phyloP scores from a whole-genome alignment of 129 eudicot genomes.

The Oenanthe sinensis region DNA sequence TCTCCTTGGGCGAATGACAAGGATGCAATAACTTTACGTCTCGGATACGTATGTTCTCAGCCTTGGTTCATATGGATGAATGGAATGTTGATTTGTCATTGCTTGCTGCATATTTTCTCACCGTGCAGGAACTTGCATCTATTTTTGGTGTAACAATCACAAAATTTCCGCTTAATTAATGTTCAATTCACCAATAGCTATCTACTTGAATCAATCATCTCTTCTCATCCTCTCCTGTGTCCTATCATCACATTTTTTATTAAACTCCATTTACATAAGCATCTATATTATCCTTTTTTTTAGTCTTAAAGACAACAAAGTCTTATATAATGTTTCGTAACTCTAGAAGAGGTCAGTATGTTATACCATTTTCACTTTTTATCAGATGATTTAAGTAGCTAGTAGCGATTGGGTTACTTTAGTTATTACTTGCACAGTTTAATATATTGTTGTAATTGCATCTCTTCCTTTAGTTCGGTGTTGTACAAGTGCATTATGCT shows the following conservation, averaged over 20 bases:
- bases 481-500: no score
- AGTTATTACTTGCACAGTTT: not conserved
- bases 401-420: not conserved
- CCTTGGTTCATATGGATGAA: not conserved
- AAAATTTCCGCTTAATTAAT: not conserved
- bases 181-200: not conserved
- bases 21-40: conserved; percentile 62
- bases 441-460: not conserved
- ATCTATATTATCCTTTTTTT: not conserved
- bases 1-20: conserved; percentile 69
- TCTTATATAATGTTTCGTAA: not conserved
- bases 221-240: not conserved
- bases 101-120: not conserved
- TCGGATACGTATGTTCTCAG: conserved; percentile 67
- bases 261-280: not conserved
- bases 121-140: not conserved
- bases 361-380: not conserved
- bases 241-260: not conserved
- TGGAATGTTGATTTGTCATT: conserved; percentile 14
- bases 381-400: not conserved
- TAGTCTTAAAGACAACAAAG: not conserved
- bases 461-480: not conserved
- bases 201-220: not conserved
- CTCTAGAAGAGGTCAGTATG: not conserved
- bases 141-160: not conserved